Conservation (phyloP, 2,329 filamentous ascomycete genomes). For the Sporothrix sp. region DNA sequence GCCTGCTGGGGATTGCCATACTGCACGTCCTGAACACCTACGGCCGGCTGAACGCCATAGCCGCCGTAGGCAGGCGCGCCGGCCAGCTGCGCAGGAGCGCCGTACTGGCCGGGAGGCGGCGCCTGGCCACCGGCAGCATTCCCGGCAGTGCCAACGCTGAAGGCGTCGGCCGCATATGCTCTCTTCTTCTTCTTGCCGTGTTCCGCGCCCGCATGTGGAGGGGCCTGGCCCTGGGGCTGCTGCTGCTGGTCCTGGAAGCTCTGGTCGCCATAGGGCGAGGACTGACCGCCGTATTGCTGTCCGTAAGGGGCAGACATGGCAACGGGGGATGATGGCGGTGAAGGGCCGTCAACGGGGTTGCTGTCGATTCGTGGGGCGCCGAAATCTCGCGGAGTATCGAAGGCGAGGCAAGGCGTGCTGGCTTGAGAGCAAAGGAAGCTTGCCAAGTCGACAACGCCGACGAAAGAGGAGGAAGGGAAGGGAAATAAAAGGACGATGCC, state of each 20-base stretch:
- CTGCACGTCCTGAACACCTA: conserved; percentile 32
- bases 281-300: conserved; percentile 21
- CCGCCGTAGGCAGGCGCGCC: conserved; percentile 45
- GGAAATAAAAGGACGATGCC: not conserved
- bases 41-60: conserved; percentile 43
- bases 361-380: too few relatives aligned
- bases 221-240: conserved; percentile 31
- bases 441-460: not conserved
- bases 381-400: too few relatives aligned
- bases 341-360: not conserved
- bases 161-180: conserved; percentile 88
- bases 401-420: not conserved
- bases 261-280: conserved; percentile 33
- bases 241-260: conserved; percentile 29
- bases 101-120: conserved; percentile 36
- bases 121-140: conserved; percentile 53
- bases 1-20: conserved; percentile 32
- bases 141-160: conserved; percentile 80
- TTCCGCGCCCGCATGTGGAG: conserved; percentile 29
- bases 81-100: conserved; percentile 30
- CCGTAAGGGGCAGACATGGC: conserved; percentile 50
- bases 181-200: conserved; percentile 77
- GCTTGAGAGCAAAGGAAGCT: not conserved
- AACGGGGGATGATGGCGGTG: conserved; percentile 19
- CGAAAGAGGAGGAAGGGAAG: not conserved